Evolutionary conservation across 75 land plant genomes (phyloP), one percentile per base, ranked within the genome.

Genomic region (Adiantum capillusveneris): DNA sequence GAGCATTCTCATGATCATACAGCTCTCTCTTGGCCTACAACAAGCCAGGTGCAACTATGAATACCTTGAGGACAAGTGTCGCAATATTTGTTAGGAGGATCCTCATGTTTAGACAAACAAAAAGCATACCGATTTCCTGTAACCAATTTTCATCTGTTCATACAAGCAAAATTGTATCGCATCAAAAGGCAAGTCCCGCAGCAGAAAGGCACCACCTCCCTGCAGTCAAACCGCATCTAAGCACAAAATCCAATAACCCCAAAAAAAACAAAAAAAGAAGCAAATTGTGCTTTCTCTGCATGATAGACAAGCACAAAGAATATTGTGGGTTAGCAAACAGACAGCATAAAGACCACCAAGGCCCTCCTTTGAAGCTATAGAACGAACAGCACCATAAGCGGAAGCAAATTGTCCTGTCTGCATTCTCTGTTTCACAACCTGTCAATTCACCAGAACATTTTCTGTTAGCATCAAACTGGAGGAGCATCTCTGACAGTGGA

Each of bases 351-450:
- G 81, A 28, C 99, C 99, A 70, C 61, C 74, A 68, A 76, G 69
- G 12, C 99, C 99, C 61, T 95, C 93, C 25, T 82, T 87, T 0
- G 79, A 65, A 64, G 81, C 76, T 65, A 95, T 90, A 50, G 65
- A 65, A 44, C 83, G 71, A 13, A 95, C 92, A 66, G 99, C 99
- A 62, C 66, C 49, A 54, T 83, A 82, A 44, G 99, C 93, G 27
- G 87, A 77, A 25, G 84, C 29, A 66, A 90, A 95, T 62, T 95
- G 90, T 31, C 99, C 81, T 45, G 97, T 95, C 64, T 95, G 99
- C 99, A 95, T 82, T 68, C 99, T 67, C 65, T 95, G 99, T 72
- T 95, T 95, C 25, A 95, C 97, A 62, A 95, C 97, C 99, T 94
- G 74, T 3, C n/a, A n/a, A n/a, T n/a, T n/a, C n/a, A n/a, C n/a